phyloP scores from a whole-genome alignment of 2,329 filamentous ascomycete species.

The Clarireedia homoeocarpa region DNA sequence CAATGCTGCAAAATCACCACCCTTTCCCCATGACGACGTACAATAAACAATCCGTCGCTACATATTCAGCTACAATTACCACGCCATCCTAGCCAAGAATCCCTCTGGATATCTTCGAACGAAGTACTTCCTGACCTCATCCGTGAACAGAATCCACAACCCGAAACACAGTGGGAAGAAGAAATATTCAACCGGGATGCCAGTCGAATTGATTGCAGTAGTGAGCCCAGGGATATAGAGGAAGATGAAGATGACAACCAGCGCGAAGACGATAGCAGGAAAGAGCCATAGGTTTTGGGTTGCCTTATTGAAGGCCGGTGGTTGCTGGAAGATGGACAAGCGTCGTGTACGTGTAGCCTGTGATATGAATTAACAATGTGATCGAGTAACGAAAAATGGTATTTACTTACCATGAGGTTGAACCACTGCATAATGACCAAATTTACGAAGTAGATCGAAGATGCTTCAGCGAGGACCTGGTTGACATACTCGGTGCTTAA shows the following conservation, averaged over 20 bases:
- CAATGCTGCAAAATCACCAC: not conserved
- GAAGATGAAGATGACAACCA: slow-evolving; percentile 61
- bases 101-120: slow-evolving; percentile 52
- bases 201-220: slow-evolving; percentile 48
- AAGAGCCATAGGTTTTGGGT: slow-evolving; percentile 58
- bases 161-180: slow-evolving; percentile 69
- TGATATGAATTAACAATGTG: not conserved
- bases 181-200: slow-evolving; percentile 63
- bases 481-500: slow-evolving; percentile 43
- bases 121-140: slow-evolving; percentile 56
- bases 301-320: slow-evolving; percentile 54
- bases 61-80: slow-evolving; percentile 36
- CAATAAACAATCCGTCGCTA: too few relatives aligned
- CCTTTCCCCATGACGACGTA: not conserved
- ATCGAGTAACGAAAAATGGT: not conserved
- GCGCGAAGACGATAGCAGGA: slow-evolving; percentile 59
- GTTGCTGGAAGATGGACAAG: slow-evolving; percentile 62
- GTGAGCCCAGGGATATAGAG: slow-evolving; percentile 59
- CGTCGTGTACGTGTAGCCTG: slow-evolving; percentile 50
- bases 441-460: slow-evolving; percentile 65
- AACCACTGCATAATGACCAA: slow-evolving; percentile 77
- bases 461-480: slow-evolving; percentile 32
- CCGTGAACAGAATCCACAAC: slow-evolving; percentile 50
- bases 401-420: slow-evolving; percentile 46
- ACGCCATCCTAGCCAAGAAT: slow-evolving; percentile 51